Conservation (phyloP, 768 basidiomycete genomes). For the Piloderma croceum region DNA sequence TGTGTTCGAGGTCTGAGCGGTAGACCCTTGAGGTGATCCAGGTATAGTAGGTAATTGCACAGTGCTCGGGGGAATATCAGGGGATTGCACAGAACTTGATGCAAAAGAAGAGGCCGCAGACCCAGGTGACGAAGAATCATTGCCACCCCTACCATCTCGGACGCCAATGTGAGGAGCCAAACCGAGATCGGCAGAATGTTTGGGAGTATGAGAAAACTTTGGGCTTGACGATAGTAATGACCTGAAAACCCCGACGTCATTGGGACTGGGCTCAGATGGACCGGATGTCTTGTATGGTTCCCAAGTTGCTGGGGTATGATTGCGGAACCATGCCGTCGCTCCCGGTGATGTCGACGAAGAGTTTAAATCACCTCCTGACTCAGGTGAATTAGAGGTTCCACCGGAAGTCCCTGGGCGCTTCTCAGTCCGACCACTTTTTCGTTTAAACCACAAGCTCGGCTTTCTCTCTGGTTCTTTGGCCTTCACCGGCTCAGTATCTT, state of each 20-base stretch:
- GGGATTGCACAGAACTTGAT: conserved; percentile 12
- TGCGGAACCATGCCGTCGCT: no score
- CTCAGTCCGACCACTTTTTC: conserved; percentile 32
- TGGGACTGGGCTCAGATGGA: no score
- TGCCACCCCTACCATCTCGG: conserved; percentile 6
- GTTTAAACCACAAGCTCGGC: conserved; percentile 47
- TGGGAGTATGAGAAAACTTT: not conserved
- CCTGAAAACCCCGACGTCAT: no score
- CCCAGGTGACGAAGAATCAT: conserved; percentile 8
- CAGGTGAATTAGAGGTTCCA: not conserved
- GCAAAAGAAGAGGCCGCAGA: conserved; percentile 13
- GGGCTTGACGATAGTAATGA: no score
- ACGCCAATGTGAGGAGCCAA: conserved; percentile 2
- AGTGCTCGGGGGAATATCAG: conserved; percentile 4
- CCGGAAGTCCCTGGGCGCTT: not conserved
- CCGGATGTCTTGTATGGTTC: no score
- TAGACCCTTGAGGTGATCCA: conserved; percentile 22
- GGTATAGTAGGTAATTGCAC: conserved; percentile 23
- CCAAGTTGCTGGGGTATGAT: no score
- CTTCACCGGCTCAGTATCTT: conserved; percentile 20
- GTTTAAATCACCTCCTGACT: no score
- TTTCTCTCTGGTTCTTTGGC: conserved; percentile 41
- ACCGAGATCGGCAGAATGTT: not conserved
- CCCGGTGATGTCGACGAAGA: no score
- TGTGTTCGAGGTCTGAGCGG: conserved; percentile 14